Percentiles rank a stretch among this genome's conserved stretches.
Conservation (phyloP, 805 yeast species). For the Nakazawaea wyomingensis region DNA sequence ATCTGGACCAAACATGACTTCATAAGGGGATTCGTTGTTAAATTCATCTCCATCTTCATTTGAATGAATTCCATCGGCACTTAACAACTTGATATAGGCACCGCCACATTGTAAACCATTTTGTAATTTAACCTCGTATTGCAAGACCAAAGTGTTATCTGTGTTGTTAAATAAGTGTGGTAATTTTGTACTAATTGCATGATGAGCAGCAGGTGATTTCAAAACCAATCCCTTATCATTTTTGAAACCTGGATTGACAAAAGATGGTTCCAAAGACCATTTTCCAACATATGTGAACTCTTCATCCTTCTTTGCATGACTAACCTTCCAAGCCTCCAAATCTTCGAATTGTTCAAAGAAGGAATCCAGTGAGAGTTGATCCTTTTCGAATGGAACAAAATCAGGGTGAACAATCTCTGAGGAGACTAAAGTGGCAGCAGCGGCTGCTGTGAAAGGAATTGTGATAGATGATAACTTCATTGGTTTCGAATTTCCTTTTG, state of each 20-base stretch:
- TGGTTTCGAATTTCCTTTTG: too few relatives aligned
- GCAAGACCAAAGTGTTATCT: conserved; percentile 68
- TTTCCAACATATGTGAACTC: conserved; percentile 61
- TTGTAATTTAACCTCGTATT: conserved; percentile 85
- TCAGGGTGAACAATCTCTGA: conserved; percentile 25
- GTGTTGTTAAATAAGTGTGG: conserved; percentile 54
- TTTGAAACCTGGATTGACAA: conserved; percentile 50
- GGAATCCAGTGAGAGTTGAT: conserved; percentile 34
- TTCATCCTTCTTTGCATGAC: conserved; percentile 48
- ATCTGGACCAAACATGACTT: conserved; percentile 94
- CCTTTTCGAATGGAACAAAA: conserved; percentile 32
- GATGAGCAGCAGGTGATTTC: conserved; percentile 71
- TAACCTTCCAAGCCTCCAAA: conserved; percentile 51
- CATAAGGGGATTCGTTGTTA: conserved; percentile 65
- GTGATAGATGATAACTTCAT: conserved; percentile 10
- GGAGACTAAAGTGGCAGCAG: conserved; percentile 4
- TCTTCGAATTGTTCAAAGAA: conserved; percentile 63
- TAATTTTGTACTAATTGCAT: conserved; percentile 69
- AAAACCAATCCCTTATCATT: conserved; percentile 75
- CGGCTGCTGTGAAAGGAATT: conserved; percentile 6
- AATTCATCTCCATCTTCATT: conserved; percentile 42
- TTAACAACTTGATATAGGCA: conserved; percentile 74
- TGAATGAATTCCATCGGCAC: conserved; percentile 32
- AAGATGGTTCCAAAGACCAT: conserved; percentile 69
- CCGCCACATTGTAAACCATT: conserved; percentile 82